phyloP scores from a whole-genome alignment of 371 early-diverging fungal species.

The Blastocladiella emersonii region DNA sequence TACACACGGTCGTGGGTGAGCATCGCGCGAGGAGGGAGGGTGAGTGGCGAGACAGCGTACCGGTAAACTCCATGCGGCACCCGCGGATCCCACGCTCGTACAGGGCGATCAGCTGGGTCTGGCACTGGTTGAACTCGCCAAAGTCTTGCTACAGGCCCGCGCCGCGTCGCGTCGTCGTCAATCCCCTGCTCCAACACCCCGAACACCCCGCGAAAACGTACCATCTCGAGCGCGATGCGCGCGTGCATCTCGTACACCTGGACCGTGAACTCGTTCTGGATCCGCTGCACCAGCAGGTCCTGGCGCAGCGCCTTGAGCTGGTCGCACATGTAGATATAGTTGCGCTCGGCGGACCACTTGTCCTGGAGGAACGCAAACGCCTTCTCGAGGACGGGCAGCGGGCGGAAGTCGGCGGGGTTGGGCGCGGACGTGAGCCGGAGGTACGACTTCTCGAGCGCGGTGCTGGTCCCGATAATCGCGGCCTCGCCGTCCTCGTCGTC shows the following conservation, averaged over 20 bases:
- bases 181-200: constrained; percentile 5
- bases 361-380: constrained; percentile 54
- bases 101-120: constrained; percentile 75
- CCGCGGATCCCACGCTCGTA: constrained; percentile 54
- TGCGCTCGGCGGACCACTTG: constrained; percentile 61
- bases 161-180: constrained; percentile 1
- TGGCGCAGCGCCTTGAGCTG: constrained; percentile 91
- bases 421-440: constrained; percentile 83
- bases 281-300: constrained; percentile 86
- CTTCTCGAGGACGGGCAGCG: constrained; percentile 53
- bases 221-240: constrained; percentile 82
- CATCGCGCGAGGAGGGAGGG: not conserved
- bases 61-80: constrained; percentile 57
- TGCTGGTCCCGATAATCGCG: constrained; percentile 77
- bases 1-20: constrained; percentile 11
- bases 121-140: constrained; percentile 94
- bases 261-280: constrained; percentile 81
- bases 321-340: constrained; percentile 86
- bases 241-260: constrained; percentile 87
- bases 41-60: not conserved
- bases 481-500: constrained; percentile 17
- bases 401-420: constrained; percentile 78
- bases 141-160: no score
- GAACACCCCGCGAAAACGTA: constrained; percentile 18
- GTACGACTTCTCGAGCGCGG: constrained; percentile 72